Base-by-base conservation (phyloP, 768 basidiomycete species). In the Lentinula aciculospora region DNA sequence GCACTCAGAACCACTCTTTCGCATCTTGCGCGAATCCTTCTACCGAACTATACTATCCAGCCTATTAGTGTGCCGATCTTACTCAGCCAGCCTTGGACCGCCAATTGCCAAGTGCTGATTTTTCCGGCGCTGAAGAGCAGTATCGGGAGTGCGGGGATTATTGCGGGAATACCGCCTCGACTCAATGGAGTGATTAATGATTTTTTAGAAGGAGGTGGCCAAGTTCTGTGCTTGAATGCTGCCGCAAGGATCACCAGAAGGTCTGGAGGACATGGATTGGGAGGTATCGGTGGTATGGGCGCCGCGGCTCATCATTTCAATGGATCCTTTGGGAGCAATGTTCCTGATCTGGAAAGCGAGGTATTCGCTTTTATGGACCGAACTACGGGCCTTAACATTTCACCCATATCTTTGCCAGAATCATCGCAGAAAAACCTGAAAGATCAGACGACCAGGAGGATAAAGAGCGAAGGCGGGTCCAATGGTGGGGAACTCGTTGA, bases 21-120 rank as follows among this genome's bases (percentile, higher is more conserved):
- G 3, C 68, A 73, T 1, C 79, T 94, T 17, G 76, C 79, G 29
- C 66, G 76, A 2, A 64, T 89, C 28, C 82, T 96, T 19, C 65
- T 78, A 13, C 86, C 92, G 0, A 79, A 86, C 67, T 95, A 94
- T 68, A 83, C 89, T 12, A 84, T 96, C 42, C 90, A 92, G 59
- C 69, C 82, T 15, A 76, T 94, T 51, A 74, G 83, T 0, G 76
- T 78, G 10, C 72, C 81, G 39, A 68, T 80, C 2, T 72, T 98
- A 4, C 71, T 76, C 1, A 72, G 77, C 0, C 86, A 87, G 45
- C 94, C 94, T 19, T 98, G 94, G 95, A 69, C 81, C 36, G 65
- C 74, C 5, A 78, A 80, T 9, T 95, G 92, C 66, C 86, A 87
- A 2, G 75, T 96, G 1, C 80, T 98, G 17, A 87, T 94, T 50